These are phyloP conservation scores for Aspergillus phoenicis DNA, from an alignment of 2,329 filamentous ascomycete genomes.

Conservation along the genomic window DNA sequence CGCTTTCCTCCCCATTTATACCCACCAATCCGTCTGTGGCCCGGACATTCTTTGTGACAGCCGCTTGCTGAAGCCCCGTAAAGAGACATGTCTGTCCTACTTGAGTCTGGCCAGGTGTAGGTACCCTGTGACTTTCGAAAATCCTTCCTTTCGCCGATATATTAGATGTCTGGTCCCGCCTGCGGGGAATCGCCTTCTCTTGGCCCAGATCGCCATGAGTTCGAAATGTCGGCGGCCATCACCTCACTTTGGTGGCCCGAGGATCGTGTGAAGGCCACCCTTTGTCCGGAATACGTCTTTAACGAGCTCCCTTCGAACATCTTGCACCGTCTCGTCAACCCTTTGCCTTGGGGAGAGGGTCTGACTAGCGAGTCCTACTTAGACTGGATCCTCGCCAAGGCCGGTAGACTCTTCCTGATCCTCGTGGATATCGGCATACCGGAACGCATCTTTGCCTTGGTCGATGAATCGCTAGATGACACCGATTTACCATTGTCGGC, in stretches of 20 bases:
- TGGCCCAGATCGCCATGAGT: slow-evolving; percentile 19
- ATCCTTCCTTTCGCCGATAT: slow-evolving; percentile 7
- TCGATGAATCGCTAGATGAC: slow-evolving; percentile 64
- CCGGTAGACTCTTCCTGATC: slow-evolving; percentile 61
- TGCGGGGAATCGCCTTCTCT: slow-evolving; percentile 2
- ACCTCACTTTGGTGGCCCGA: slow-evolving; percentile 51
- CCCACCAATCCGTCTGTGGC: neutral
- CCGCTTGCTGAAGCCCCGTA: slow-evolving; percentile 7
- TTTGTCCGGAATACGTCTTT: slow-evolving; percentile 46
- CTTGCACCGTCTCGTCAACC: slow-evolving; percentile 41
- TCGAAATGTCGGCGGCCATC: slow-evolving; percentile 31
- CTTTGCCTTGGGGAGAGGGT: slow-evolving; percentile 47
- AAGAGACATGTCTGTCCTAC: slow-evolving; percentile 10
- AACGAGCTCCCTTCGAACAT: slow-evolving; percentile 37
- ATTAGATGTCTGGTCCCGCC: slow-evolving; percentile 8
- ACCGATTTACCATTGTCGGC: slow-evolving; percentile 61
- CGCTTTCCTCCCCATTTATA: neutral
- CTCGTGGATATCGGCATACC: slow-evolving; percentile 62
- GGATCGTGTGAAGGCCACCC: slow-evolving; percentile 46
- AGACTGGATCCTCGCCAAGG: slow-evolving; percentile 64
- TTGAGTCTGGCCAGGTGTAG: neutral
- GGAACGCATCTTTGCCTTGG: slow-evolving; percentile 63
- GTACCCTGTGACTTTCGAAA: neutral
- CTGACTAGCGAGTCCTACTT: slow-evolving; percentile 57
- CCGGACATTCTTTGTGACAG: slow-evolving; percentile 5